These are phyloP conservation scores for Castanea sativa DNA, from an alignment of 306 rosid species.

Conservation along the genomic window DNA sequence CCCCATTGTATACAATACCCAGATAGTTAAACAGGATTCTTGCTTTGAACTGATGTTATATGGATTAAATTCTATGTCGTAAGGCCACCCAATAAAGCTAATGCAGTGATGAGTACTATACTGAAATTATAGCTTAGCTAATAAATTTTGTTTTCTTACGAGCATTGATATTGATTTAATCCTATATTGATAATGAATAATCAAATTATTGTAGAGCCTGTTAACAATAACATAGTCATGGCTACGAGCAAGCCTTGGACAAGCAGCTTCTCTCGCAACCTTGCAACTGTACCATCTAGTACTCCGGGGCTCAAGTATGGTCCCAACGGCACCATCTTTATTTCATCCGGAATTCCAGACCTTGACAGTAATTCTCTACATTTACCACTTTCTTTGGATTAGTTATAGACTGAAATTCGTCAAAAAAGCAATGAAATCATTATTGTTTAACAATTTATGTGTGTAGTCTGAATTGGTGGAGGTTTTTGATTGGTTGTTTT, in stretches of 20 bases:
- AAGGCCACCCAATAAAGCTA: too few relatives aligned
- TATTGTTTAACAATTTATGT: not conserved
- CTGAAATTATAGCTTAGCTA: not conserved
- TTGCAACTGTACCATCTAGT: constrained; percentile 39
- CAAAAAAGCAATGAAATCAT: constrained; percentile 1
- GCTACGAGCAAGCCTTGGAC: constrained; percentile 45
- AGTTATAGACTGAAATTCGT: not conserved
- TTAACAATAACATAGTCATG: constrained; percentile 45
- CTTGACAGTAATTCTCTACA: constrained; percentile 65
- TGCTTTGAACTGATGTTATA: too few relatives aligned
- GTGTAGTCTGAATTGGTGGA: constrained; percentile 1
- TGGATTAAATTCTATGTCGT: too few relatives aligned
- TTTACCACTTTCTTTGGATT: constrained; percentile 3
- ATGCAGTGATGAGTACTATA: not conserved
- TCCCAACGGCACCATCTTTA: constrained; percentile 68
- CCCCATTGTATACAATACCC: too few relatives aligned
- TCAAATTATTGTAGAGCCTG: constrained; percentile 21
- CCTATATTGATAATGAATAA: not conserved
- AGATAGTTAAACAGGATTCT: too few relatives aligned
- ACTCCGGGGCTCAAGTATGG: constrained; percentile 69
- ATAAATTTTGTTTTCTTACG: not conserved
- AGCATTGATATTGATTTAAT: not conserved
- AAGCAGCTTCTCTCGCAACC: constrained; percentile 81
- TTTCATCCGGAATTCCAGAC: constrained; percentile 78
- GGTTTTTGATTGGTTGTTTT: not conserved